Conservation (phyloP, 805 yeast genomes). For the Candida anglica region DNA sequence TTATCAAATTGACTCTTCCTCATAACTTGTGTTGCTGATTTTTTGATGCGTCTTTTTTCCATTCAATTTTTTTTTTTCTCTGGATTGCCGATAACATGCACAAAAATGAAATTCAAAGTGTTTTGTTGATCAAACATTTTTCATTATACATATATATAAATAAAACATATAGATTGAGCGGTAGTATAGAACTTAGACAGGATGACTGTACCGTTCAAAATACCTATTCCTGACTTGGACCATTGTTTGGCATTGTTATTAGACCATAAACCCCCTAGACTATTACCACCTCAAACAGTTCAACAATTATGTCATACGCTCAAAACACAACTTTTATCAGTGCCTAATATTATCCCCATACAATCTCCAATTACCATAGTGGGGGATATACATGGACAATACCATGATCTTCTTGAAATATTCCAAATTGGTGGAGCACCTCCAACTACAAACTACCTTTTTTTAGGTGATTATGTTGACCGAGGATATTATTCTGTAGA, state of each 20-base stretch:
- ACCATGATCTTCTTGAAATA: conserved; percentile 87
- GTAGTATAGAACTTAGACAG: too few relatives aligned
- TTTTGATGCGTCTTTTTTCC: too few relatives aligned
- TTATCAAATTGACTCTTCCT: too few relatives aligned
- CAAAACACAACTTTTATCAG: conserved; percentile 74
- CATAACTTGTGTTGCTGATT: too few relatives aligned
- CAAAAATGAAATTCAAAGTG: too few relatives aligned
- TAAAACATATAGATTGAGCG: too few relatives aligned
- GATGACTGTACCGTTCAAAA: conserved; percentile 31
- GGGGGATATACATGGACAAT: conserved; percentile 98
- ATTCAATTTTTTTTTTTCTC: too few relatives aligned
- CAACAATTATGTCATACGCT: conserved; percentile 63
- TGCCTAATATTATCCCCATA: conserved; percentile 83
- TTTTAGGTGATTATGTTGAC: conserved; percentile 95
- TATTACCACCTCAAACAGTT: conserved; percentile 38
- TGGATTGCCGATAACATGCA: too few relatives aligned
- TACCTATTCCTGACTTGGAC: conserved; percentile 36
- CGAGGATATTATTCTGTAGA: conserved; percentile 92
- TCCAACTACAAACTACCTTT: conserved; percentile 89
- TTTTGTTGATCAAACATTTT: too few relatives aligned
- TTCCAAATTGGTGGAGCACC: conserved; percentile 91
- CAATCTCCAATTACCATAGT: conserved; percentile 89
- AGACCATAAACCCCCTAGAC: conserved; percentile 37
- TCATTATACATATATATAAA: too few relatives aligned
- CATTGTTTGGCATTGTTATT: conserved; percentile 40